These are phyloP conservation scores for Dactylellina haptotyla DNA, from an alignment of 2,329 filamentous ascomycete genomes.

Conservation along the genomic window DNA sequence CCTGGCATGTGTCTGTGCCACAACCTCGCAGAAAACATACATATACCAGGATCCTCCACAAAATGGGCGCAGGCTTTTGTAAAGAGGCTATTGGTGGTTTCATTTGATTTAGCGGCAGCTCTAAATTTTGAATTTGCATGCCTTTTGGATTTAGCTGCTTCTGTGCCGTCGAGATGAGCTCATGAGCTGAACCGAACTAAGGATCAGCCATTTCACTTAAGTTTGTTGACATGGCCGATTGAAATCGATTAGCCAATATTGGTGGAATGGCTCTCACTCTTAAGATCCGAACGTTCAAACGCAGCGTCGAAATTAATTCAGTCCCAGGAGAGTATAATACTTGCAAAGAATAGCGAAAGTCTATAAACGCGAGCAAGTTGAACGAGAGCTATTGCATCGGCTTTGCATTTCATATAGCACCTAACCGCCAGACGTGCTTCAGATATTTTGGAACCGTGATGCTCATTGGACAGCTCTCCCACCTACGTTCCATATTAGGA, in stretches of 20 bases:
- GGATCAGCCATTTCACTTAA: background rate
- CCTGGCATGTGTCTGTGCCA: constrained; percentile 1
- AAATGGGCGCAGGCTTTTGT: background rate
- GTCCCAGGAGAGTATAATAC: too few species aligned
- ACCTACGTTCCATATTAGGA: constrained; percentile 7
- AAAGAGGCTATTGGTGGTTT: background rate
- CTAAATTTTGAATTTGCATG: background rate
- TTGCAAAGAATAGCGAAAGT: too few species aligned
- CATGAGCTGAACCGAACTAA: background rate
- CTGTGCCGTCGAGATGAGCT: background rate
- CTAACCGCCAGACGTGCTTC: background rate
- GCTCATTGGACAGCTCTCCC: constrained; percentile 7
- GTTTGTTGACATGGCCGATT: too few species aligned
- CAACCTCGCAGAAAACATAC: background rate
- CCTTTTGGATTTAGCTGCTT: background rate
- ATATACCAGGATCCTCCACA: background rate
- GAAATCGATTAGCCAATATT: too few species aligned
- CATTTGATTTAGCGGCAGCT: background rate
- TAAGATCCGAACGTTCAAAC: too few species aligned
- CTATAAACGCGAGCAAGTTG: too few species aligned
- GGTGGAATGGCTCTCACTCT: too few species aligned
- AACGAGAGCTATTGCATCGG: too few species aligned
- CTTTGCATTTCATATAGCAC: background rate
- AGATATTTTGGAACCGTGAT: constrained; percentile 3
- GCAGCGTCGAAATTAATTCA: too few species aligned